phyloP scores from a whole-genome alignment of 768 basidiomycete species.

The Imleria badia region DNA sequence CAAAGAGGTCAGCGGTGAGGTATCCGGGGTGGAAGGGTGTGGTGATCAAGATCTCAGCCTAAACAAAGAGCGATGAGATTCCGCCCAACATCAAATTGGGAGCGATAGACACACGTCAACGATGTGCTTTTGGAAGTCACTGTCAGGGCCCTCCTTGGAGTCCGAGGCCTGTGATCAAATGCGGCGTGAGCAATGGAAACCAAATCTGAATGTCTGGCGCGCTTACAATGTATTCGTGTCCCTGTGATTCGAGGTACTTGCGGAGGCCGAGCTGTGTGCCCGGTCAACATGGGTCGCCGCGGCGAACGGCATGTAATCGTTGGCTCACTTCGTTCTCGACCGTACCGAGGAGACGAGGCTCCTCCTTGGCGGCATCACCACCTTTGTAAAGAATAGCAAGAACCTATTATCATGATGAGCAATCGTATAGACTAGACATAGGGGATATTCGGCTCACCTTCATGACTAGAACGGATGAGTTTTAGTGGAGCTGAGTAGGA shows the following conservation, averaged over 20 bases:
- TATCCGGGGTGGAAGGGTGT: slow-evolving; percentile 89
- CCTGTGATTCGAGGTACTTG: slow-evolving; percentile 64
- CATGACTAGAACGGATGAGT: slow-evolving; percentile 31
- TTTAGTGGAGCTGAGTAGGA: slow-evolving; percentile 3
- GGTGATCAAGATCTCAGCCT: slow-evolving; percentile 81
- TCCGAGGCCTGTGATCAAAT: slow-evolving; percentile 56
- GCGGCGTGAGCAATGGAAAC: slow-evolving; percentile 1
- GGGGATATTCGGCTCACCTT: slow-evolving; percentile 35
- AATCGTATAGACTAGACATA: background rate
- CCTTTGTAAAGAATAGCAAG: slow-evolving; percentile 77
- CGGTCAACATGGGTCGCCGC: background rate
- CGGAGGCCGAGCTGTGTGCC: slow-evolving; percentile 63
- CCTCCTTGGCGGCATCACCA: slow-evolving; percentile 59
- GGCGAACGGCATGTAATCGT: background rate
- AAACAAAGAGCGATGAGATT: slow-evolving; percentile 10
- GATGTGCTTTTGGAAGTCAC: slow-evolving; percentile 81
- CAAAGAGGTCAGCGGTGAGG: slow-evolving; percentile 68
- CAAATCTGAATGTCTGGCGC: background rate
- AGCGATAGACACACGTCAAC: slow-evolving; percentile 55
- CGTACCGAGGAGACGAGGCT: slow-evolving; percentile 77
- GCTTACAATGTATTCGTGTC: slow-evolving; percentile 73
- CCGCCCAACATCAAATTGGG: slow-evolving; percentile 6
- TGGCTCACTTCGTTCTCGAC: slow-evolving; percentile 68
- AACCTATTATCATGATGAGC: slow-evolving; percentile 42
- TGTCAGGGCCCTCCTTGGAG: slow-evolving; percentile 80